phyloP scores from a whole-genome alignment of 2,329 filamentous ascomycete genomes.

The Plectosphaerella sp. region DNA sequence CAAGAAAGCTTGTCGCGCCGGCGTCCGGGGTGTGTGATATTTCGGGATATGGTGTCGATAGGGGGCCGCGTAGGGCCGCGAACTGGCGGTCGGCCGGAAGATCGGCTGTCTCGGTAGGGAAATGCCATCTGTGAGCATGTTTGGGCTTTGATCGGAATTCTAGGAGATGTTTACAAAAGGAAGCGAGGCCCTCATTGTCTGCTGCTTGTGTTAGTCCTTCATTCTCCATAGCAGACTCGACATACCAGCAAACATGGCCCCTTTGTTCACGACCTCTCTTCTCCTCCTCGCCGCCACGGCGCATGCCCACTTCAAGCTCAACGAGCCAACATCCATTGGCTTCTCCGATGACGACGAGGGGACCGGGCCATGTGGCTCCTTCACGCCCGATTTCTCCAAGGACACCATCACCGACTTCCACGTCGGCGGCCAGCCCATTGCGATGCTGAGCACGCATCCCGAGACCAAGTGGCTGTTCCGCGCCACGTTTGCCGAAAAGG shows the following conservation, averaged over 20 bases:
- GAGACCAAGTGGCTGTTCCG: slow-evolving; percentile 54
- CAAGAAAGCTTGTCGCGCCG: not conserved
- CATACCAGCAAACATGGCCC: slow-evolving; percentile 9
- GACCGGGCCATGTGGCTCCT: slow-evolving; percentile 51
- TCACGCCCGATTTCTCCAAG: slow-evolving; percentile 35
- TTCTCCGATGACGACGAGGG: slow-evolving; percentile 41
- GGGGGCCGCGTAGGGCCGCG: not conserved
- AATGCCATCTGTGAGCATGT: no score
- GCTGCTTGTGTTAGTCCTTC: not conserved
- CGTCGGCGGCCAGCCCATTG: slow-evolving; percentile 50
- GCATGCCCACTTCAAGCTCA: slow-evolving; percentile 51
- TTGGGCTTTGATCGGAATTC: no score
- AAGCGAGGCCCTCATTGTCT: no score
- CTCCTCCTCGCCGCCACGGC: slow-evolving; percentile 29
- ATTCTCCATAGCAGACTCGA: not conserved
- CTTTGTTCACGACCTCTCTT: slow-evolving; percentile 23
- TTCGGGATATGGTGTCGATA: not conserved
- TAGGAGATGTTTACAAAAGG: no score
- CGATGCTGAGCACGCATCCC: slow-evolving; percentile 43
- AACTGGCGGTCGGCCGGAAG: not conserved
- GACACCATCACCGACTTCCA: slow-evolving; percentile 45
- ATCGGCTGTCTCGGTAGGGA: not conserved
- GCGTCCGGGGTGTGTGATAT: not conserved
- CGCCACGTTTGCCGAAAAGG: slow-evolving; percentile 45
- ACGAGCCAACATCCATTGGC: slow-evolving; percentile 42